A percentile compares a stretch with the other conserved stretches of the same genome.
Evolutionary conservation across 2,329 filamentous ascomycete genomes (phyloP).

Genomic region (Arthrocladium fulminans): DNA sequence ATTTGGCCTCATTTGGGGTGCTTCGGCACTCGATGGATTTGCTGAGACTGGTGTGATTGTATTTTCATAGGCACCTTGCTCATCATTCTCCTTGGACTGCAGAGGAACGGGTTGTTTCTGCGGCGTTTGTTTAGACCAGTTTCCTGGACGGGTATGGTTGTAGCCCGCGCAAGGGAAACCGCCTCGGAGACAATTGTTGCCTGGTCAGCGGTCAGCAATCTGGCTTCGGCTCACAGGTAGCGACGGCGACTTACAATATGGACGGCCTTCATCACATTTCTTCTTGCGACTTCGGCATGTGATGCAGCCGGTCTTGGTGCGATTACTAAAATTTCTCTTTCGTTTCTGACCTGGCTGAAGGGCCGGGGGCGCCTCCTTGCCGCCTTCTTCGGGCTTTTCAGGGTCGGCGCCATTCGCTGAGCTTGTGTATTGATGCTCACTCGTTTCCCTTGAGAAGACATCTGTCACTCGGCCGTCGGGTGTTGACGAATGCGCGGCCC

Average conservation of each 20-base stretch:
- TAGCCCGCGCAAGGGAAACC: slow-evolving; percentile 90
- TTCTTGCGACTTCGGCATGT: slow-evolving; percentile 90
- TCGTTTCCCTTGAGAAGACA: slow-evolving; percentile 43
- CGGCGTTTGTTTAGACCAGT: slow-evolving; percentile 62
- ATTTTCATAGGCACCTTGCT: slow-evolving; percentile 10
- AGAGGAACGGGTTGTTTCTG: slow-evolving; percentile 63
- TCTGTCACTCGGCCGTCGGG: slow-evolving; percentile 33
- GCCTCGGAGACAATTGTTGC: slow-evolving; percentile 81
- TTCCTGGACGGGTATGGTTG: slow-evolving; percentile 60
- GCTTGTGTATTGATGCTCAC: slow-evolving; percentile 32
- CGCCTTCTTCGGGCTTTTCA: slow-evolving; percentile 26
- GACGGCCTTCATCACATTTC: slow-evolving; percentile 93
- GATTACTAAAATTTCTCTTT: slow-evolving; percentile 67
- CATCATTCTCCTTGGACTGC: slow-evolving; percentile 59
- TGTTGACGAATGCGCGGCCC: slow-evolving; percentile 5
- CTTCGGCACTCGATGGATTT: slow-evolving; percentile 36
- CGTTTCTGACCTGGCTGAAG: slow-evolving; percentile 34
- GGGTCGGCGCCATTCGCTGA: slow-evolving; percentile 28
- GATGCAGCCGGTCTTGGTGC: slow-evolving; percentile 91
- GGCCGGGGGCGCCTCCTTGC: slow-evolving; percentile 28
- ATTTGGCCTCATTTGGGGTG: slow-evolving; percentile 27
- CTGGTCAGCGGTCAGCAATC: slow-evolving; percentile 34
- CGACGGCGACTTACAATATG: slow-evolving; percentile 62
- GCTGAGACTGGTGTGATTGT: slow-evolving; percentile 13
- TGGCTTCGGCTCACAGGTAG: slow-evolving; percentile 3